phyloP scores from a whole-genome alignment of 306 rosid species.

The Sicyos edulis region DNA sequence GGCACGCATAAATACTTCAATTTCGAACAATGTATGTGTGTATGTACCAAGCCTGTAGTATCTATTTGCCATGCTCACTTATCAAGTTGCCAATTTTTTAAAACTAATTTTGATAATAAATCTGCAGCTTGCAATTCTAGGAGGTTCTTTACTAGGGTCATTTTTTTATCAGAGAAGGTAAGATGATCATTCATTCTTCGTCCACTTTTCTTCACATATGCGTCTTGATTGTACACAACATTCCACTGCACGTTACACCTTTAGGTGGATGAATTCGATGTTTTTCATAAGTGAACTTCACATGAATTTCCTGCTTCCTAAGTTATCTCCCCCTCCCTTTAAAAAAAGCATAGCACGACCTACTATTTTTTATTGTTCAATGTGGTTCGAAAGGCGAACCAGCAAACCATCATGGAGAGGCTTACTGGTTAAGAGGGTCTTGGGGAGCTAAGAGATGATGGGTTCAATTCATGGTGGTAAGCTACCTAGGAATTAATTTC shows the following conservation, averaged over 20 bases:
- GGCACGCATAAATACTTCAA: background rate
- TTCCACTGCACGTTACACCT: no score
- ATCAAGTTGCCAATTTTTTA: background rate
- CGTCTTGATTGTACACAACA: background rate
- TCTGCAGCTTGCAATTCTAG: constrained; percentile 83
- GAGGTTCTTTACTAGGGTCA: constrained; percentile 84
- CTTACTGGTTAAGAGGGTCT: no score
- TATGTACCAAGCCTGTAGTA: background rate
- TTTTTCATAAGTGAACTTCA: background rate
- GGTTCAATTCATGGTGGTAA: no score
- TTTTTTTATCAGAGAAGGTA: constrained; percentile 90
- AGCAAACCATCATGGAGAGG: no score
- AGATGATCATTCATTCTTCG: constrained; percentile 22
- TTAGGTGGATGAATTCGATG: background rate
- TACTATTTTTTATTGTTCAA: background rate
- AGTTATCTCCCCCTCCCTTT: background rate
- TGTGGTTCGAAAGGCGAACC: background rate
- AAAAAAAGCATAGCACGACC: background rate
- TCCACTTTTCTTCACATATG: background rate
- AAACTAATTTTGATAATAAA: background rate
- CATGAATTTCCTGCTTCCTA: background rate
- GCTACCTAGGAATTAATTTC: no score
- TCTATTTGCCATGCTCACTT: background rate
- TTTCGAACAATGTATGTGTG: background rate
- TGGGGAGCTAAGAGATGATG: no score